Conservation (phyloP, 306 rosid species). For the Vigna reflexopilosa region DNA sequence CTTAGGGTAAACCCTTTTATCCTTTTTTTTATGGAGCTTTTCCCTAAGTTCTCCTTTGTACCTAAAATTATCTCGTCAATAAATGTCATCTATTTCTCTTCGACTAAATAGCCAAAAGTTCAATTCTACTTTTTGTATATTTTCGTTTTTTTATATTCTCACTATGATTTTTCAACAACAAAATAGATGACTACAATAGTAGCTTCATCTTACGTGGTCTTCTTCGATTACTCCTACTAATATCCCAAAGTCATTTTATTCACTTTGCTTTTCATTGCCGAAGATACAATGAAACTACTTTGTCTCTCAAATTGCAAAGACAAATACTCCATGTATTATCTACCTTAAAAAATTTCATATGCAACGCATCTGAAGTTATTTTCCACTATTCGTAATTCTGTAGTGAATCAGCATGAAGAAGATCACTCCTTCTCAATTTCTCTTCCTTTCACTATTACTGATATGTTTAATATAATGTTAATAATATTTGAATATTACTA, state of each 20-base stretch:
- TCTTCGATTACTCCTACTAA: not conserved
- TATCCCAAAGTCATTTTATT: too few species aligned
- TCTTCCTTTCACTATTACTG: constrained; percentile 23
- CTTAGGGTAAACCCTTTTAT: too few species aligned
- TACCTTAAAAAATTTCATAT: not conserved
- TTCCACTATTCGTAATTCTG: not conserved
- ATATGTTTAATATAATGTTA: not conserved
- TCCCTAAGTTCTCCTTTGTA: too few species aligned
- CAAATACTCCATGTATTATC: not conserved
- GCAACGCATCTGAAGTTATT: not conserved
- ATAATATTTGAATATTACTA: too few species aligned
- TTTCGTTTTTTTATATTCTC: not conserved
- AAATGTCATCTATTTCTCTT: too few species aligned
- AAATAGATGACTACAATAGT: too few species aligned
- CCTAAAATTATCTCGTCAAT: too few species aligned
- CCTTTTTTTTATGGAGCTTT: too few species aligned
- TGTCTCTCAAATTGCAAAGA: not conserved
- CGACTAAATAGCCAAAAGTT: too few species aligned
- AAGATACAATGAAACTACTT: not conserved
- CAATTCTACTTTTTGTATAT: not conserved
- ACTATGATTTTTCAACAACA: not conserved
- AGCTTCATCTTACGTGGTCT: too few species aligned
- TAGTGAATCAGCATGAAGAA: not conserved
- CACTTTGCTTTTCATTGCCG: not conserved
- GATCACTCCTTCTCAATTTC: not conserved